phyloP scores from a whole-genome alignment of 805 yeast genomes.

The Candida golubevii region DNA sequence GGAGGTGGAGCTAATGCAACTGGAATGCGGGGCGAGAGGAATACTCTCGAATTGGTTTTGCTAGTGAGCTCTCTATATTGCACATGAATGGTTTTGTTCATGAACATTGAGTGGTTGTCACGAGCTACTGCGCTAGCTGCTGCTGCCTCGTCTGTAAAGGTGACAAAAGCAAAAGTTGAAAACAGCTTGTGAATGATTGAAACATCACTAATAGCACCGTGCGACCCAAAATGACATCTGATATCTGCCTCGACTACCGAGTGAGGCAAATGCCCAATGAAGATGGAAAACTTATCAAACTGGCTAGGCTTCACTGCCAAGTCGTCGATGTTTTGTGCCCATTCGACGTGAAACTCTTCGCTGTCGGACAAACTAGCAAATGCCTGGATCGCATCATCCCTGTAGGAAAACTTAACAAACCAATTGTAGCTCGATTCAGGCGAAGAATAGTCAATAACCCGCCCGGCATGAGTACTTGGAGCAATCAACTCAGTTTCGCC shows the following conservation, averaged over 20 bases:
- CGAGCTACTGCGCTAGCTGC: conserved; percentile 86
- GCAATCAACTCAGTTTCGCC: conserved; percentile 76
- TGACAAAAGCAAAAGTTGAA: conserved; percentile 68
- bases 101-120: conserved; percentile 75
- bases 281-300: conserved; percentile 68
- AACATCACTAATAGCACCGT: conserved; percentile 61
- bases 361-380: conserved; percentile 63
- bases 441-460: conserved; percentile 10
- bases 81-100: conserved; percentile 75
- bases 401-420: conserved; percentile 73
- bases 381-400: conserved; percentile 87
- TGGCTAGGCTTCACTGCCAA: conserved; percentile 18
- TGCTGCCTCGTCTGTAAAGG: conserved; percentile 57
- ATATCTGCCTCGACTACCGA: conserved; percentile 53
- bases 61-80: conserved; percentile 64
- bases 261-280: conserved; percentile 67
- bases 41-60: conserved; percentile 19
- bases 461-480: conserved; percentile 34
- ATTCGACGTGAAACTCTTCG: conserved; percentile 58
- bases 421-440: conserved; percentile 39
- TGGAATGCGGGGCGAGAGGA: conserved; percentile 21
- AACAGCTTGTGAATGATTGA: conserved; percentile 49
- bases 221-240: conserved; percentile 54
- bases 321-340: conserved; percentile 79
- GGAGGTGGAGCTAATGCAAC: conserved; percentile 76